Evolutionary conservation across 106 monocot genomes (phyloP), one percentile per base, ranked within the genome.

Genomic region (Platanthera guangdongensis): DNA sequence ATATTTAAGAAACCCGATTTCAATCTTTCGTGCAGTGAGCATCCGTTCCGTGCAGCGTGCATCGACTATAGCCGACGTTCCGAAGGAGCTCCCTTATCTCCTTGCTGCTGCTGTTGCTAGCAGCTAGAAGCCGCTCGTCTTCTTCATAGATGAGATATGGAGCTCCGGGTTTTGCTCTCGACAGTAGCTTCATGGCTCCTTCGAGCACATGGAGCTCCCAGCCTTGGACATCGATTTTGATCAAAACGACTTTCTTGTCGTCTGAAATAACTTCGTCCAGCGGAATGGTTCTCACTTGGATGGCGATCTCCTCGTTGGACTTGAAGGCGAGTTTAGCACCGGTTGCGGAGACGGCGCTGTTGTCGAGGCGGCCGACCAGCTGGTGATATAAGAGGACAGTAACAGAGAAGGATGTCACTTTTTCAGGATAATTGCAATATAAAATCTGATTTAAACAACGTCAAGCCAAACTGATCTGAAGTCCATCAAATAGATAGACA

Each of bases 91-190:
- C 71, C 76, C 88, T 78, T 19, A 94, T 99, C 67, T 91, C 88
- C n/a, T 75, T 67, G 1, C 83, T 5, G 74, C 83, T 99, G 77
- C 86, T 92, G 82, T 99, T 99, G 82, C 97, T 94, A 3, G 91
- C 94, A 51, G 81, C 80, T 51, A 99, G 65, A 53, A 99, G 52
- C 21, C 87, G 82, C 76, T 94, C 97, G 50, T 99, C 97, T 76
- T 99, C 97, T 75, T 99, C 97, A 48, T 94, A 99, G 48, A 94
- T 99, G 50, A 94, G 83, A 47, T 99, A 94, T 10, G 97, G 97
- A 12, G 97, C 97, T 76, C 86, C 84, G 28, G 82, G 85, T 47
- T 68, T 76, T 78, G 79, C 86, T 74, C 96, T 89, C 22, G 97
- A 92, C 4, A 99, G 77, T 55, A 94, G 80, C 57, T 80, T 82